Evolutionary conservation across 345 rosid species (phyloP).

Genomic region (Acer negundo): DNA sequence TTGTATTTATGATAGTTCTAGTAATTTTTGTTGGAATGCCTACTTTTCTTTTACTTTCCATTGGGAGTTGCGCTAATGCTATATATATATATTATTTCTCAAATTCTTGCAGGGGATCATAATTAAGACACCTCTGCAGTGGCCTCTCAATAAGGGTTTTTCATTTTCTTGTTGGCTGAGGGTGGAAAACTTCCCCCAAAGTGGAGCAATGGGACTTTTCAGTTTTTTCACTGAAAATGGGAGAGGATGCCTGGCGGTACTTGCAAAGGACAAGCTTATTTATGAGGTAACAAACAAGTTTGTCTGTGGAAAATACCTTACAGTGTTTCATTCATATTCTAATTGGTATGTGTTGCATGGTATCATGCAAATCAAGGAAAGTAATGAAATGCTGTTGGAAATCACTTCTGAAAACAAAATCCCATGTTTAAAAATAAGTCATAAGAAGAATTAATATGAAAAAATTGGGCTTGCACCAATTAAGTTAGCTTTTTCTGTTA

Average conservation of each 20-base stretch:
- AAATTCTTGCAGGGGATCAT: slow-evolving; percentile 64
- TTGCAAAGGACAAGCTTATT: slow-evolving; percentile 67
- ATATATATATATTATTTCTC: not conserved
- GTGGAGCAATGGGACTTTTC: slow-evolving; percentile 82
- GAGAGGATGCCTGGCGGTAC: slow-evolving; percentile 79
- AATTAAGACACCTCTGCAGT: slow-evolving; percentile 79
- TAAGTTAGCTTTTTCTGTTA: not conserved
- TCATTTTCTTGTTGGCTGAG: slow-evolving; percentile 98
- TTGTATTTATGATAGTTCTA: not conserved
- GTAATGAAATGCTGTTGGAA: not conserved
- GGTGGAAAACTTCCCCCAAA: slow-evolving; percentile 77
- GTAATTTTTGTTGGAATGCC: not conserved
- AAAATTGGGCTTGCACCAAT: not conserved
- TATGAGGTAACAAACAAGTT: slow-evolving; percentile 58
- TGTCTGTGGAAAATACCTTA: slow-evolving; percentile 16
- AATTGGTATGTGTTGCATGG: not conserved
- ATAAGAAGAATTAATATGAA: not conserved
- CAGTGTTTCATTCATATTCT: slow-evolving; percentile 3
- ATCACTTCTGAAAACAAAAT: not conserved
- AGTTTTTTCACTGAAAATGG: slow-evolving; percentile 87
- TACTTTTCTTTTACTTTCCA: not conserved
- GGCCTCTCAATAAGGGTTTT: slow-evolving; percentile 93
- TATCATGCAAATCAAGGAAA: not conserved
- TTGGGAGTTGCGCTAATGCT: slow-evolving; percentile 1
- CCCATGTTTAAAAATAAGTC: not conserved